Conservation (phyloP, 2,329 filamentous ascomycete species). For the Fusarium luffae region DNA sequence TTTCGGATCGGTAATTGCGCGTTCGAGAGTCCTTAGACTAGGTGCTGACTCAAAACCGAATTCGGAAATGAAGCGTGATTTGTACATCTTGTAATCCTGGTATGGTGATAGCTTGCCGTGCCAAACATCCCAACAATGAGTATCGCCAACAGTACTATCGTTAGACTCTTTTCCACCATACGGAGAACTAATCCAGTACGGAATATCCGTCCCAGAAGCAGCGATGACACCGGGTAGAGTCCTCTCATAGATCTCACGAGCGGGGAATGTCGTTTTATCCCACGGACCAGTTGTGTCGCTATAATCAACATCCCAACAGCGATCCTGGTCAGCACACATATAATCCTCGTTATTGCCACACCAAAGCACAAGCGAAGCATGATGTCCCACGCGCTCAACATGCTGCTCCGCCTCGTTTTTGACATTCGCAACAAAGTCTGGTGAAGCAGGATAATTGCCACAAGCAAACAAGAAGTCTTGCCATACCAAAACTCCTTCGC, state of each 20-base stretch:
- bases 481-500: conserved; percentile 8
- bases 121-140: conserved; percentile 17
- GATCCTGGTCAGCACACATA: conserved; percentile 9
- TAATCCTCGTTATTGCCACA: conserved; percentile 17
- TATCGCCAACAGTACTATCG: neutral
- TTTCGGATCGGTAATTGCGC: neutral
- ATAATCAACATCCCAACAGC: conserved; percentile 10
- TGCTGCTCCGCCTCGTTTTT: conserved; percentile 6
- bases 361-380: conserved; percentile 1
- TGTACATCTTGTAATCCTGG: conserved; percentile 9
- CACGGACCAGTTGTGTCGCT: conserved; percentile 5
- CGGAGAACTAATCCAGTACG: conserved; percentile 2
- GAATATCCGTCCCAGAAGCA: neutral
- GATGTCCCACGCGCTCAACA: neutral
- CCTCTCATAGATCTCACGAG: neutral
- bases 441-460: neutral
- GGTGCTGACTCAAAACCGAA: conserved; percentile 14
- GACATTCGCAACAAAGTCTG: neutral
- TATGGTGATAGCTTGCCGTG: conserved; percentile 3
- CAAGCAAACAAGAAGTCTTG: conserved; percentile 16
- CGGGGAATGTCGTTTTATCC: conserved; percentile 15
- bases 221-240: neutral
- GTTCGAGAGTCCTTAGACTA: fast-evolving
- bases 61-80: neutral
- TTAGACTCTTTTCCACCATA: conserved; percentile 5